Evolutionary conservation across 306 rosid genomes (phyloP), one percentile per base, ranked within the genome.

Genomic region (Sindora glabra): DNA sequence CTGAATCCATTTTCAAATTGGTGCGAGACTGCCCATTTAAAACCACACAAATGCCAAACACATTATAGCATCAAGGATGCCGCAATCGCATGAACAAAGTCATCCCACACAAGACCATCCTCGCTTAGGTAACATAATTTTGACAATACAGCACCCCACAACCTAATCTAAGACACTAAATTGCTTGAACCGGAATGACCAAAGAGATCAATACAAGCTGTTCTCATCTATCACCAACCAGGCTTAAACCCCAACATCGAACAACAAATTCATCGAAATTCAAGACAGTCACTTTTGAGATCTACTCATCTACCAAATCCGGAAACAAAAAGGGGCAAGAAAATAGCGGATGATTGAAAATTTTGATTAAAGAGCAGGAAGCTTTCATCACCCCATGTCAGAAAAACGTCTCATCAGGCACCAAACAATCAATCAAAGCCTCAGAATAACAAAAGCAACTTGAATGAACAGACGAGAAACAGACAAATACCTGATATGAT

Each of bases 201-300:
- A 24, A 29, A 12, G 7, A 27, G 26, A 51, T 8, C 76, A 64
- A 38, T 51, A 39, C 46, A 65, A 71, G 60, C 62, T 14, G 42
- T 40, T 17, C 18, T 47, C 59, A 45, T 53, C 68, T n/a, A n/a
- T n/a, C n/a, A n/a, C n/a, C n/a, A n/a, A 30, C 47, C 19, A 11
- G 14, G 30, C 53, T n/a, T 40, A 70, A 70, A 76, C 74, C 81
- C 77, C 55, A 68, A n/a, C n/a, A n/a, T n/a, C n/a, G n/a, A n/a
- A n/a, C n/a, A n/a, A n/a, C n/a, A n/a, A 61, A 62, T 12, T 17
- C 58, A 62, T 36, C 46, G 21, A 3, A 47, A 26, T 46, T 32
- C 44, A 70, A 42, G 53, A 37, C 3, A 66, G 65, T 46, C 50
- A 24, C 16, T 37, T n/a, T n/a, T n/a, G n/a, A n/a, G n/a, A n/a